phyloP scores from a whole-genome alignment of 768 basidiomycete genomes.

The Gymnopilus dilepis region DNA sequence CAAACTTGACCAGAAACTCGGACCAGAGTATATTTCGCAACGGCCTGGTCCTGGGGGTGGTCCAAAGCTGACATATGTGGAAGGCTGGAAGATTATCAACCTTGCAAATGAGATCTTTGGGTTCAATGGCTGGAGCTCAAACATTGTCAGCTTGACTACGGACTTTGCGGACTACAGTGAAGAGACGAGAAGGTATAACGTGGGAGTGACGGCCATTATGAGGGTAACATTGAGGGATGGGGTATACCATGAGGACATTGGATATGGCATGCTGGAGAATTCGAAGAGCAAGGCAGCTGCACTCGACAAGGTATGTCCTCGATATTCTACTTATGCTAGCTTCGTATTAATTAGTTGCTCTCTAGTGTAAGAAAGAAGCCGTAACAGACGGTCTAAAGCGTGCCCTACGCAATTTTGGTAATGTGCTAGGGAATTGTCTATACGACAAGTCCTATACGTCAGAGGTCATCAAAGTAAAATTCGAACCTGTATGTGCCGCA shows the following conservation, averaged over 20 bases:
- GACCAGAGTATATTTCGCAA: conserved; percentile 92
- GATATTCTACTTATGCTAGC: neutral
- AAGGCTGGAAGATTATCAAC: conserved; percentile 98
- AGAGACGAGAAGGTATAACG: conserved; percentile 65
- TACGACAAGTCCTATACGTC: conserved; percentile 92
- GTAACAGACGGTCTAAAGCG: conserved; percentile 95
- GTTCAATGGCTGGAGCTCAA: conserved; percentile 95
- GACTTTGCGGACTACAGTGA: conserved; percentile 81
- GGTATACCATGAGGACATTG: conserved; percentile 90
- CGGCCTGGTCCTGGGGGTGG: conserved; percentile 89
- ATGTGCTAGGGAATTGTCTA: conserved; percentile 94
- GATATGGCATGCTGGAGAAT: conserved; percentile 89
- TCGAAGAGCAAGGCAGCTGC: conserved; percentile 83
- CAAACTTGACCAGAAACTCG: conserved; percentile 86
- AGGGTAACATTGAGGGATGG: conserved; percentile 90
- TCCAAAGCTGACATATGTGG: conserved; percentile 89
- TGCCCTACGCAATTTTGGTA: conserved; percentile 90
- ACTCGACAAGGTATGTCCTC: conserved; percentile 87
- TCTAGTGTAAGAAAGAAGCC: conserved; percentile 96
- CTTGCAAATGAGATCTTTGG: conserved; percentile 98
- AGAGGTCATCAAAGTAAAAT: conserved; percentile 87
- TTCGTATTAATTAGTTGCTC: conserved; percentile 1
- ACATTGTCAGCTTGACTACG: conserved; percentile 71
- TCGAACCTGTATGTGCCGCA: conserved; percentile 66
- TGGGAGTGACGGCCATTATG: conserved; percentile 85